Conservation (phyloP, 768 basidiomycete species). For the Auriculariales sp. region DNA sequence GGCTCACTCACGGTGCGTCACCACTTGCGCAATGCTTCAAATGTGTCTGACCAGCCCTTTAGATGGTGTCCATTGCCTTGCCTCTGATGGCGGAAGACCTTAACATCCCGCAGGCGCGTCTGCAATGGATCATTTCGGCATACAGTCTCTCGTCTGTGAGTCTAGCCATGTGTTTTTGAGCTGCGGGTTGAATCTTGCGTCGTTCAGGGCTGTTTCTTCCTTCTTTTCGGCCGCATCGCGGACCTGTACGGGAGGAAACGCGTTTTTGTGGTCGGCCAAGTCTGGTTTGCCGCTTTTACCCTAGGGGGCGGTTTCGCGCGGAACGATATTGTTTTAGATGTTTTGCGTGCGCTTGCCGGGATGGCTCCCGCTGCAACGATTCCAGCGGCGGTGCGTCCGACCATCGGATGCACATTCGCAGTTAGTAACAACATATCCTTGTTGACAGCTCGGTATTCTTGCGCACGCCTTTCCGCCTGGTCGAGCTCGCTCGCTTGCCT, state of each 20-base stretch:
- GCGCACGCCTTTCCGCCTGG: conserved; percentile 65
- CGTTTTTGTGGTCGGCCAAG: conserved; percentile 46
- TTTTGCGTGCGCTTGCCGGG: conserved; percentile 69
- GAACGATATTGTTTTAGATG: conserved; percentile 42
- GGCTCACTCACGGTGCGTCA: neutral
- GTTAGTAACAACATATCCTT: neutral
- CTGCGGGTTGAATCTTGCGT: neutral
- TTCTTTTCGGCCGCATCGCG: conserved; percentile 66
- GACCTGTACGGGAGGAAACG: conserved; percentile 67
- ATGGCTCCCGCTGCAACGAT: conserved; percentile 65
- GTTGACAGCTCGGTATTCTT: conserved; percentile 56
- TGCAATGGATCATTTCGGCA: neutral
- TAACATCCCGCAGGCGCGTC: neutral
- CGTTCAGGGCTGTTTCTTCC: conserved; percentile 58
- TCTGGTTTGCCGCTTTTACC: conserved; percentile 37
- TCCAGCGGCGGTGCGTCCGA: conserved; percentile 45
- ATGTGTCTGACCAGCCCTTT: neutral
- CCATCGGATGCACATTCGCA: conserved; percentile 3
- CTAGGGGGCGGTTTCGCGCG: conserved; percentile 51
- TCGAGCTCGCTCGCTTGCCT: conserved; percentile 54
- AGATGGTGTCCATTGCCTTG: neutral
- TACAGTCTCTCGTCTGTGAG: neutral
- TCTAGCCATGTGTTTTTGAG: neutral
- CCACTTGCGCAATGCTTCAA: neutral
- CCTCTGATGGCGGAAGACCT: neutral